A percentile compares a stretch with the other conserved stretches of the same genome.
These are phyloP conservation scores for Diaporthe vaccinii DNA, from an alignment of 2,329 filamentous ascomycete genomes.

Conservation along the genomic window DNA sequence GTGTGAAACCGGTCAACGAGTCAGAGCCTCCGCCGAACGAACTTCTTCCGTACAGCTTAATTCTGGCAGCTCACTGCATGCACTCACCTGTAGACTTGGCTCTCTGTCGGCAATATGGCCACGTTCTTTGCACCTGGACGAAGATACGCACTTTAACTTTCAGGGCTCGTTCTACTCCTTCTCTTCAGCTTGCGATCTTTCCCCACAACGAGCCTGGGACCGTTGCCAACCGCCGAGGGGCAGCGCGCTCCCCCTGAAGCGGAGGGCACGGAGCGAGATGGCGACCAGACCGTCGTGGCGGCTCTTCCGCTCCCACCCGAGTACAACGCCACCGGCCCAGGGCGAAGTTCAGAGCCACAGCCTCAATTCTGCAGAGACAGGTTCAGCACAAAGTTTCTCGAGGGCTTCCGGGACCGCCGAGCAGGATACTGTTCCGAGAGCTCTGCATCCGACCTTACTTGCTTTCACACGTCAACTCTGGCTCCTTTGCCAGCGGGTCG, in stretches of 20 bases:
- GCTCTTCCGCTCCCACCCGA: slow-evolving; percentile 1
- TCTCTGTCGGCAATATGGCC: background rate
- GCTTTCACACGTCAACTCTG: slow-evolving; percentile 32
- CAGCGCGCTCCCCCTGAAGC: background rate
- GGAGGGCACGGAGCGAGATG: background rate
- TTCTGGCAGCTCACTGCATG: background rate
- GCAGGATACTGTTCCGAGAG: slow-evolving; percentile 33
- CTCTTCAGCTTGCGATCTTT: background rate
- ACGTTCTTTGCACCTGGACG: slow-evolving; percentile 1
- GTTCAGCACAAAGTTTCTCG: slow-evolving; percentile 48
- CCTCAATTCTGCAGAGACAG: slow-evolving; percentile 4
- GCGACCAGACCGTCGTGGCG: background rate
- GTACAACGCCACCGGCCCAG: background rate
- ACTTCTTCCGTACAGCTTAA: background rate
- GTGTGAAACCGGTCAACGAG: slow-evolving; percentile 9
- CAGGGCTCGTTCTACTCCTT: background rate
- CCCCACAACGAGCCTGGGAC: too few species aligned
- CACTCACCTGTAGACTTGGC: background rate
- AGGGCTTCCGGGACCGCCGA: slow-evolving; percentile 45
- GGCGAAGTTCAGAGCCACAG: background rate
- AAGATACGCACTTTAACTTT: background rate
- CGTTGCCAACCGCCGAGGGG: background rate
- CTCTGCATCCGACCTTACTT: slow-evolving; percentile 31
- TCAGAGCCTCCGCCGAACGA: background rate
- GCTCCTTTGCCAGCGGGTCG: slow-evolving; percentile 1